Evolutionary conservation across 2,329 filamentous ascomycete species (phyloP).

Genomic region (Ophiostoma himal-ulmi): DNA sequence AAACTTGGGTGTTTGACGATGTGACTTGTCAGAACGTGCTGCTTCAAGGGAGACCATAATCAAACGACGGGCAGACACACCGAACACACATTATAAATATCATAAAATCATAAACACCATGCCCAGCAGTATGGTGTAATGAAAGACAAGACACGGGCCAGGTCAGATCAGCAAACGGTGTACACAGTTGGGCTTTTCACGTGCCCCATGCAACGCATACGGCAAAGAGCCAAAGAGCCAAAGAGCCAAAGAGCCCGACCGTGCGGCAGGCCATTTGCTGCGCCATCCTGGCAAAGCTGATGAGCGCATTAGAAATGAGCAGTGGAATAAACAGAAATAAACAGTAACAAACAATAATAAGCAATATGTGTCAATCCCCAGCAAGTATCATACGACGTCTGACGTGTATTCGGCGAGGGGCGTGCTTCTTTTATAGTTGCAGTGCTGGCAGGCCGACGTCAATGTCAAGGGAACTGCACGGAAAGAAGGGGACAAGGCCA

Average conservation of each 20-base stretch:
- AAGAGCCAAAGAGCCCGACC: background rate
- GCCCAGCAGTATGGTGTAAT: too few species aligned
- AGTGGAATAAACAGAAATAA: background rate
- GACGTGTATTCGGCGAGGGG: slow-evolving; percentile 10
- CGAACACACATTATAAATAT: too few species aligned
- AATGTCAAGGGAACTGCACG: background rate
- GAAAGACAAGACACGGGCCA: too few species aligned
- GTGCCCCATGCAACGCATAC: background rate
- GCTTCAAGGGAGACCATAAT: background rate
- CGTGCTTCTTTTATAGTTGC: background rate
- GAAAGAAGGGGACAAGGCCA: background rate
- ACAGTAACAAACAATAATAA: background rate
- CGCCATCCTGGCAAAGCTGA: slow-evolving; percentile 11
- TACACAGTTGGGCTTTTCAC: background rate
- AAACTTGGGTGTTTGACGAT: background rate
- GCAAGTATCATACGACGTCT: background rate
- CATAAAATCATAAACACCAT: too few species aligned
- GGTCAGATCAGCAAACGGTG: too few species aligned
- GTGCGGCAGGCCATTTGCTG: background rate
- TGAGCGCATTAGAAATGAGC: background rate
- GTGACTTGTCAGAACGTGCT: background rate
- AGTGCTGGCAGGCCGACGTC: background rate
- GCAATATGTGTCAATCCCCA: too few species aligned
- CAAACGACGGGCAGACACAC: too few species aligned
- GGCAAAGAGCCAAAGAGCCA: background rate